A percentile compares a stretch with the other conserved stretches of the same genome.
phyloP scores from a whole-genome alignment of 768 basidiomycete species.

The Podaxis sp. region DNA sequence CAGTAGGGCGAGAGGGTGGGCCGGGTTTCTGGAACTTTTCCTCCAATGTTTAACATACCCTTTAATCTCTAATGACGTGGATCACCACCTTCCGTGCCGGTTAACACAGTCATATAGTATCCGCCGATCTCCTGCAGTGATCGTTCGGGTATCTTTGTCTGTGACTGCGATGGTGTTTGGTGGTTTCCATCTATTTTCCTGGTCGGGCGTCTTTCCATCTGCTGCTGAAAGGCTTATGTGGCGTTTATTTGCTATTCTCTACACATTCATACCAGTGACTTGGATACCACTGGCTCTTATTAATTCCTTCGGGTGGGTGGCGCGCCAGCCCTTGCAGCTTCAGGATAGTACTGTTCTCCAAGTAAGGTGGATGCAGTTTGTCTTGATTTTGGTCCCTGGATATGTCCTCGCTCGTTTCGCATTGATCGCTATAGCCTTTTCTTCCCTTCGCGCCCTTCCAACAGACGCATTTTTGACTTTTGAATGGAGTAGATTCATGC shows the following conservation, averaged over 20 bases:
- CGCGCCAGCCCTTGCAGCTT: background rate
- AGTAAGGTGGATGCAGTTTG: background rate
- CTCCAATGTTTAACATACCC: background rate
- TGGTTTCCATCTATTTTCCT: background rate
- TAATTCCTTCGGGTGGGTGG: background rate
- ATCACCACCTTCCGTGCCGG: background rate
- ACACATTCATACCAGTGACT: background rate
- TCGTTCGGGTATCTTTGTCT: background rate
- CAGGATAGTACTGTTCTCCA: background rate
- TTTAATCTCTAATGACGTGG: background rate
- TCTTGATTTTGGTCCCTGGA: background rate
- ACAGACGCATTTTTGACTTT: background rate
- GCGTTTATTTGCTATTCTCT: background rate
- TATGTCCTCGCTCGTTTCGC: background rate
- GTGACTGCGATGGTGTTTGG: background rate
- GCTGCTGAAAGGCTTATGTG: background rate
- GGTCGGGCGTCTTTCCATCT: background rate
- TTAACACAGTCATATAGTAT: background rate
- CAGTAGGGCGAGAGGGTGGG: no score
- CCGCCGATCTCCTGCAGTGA: background rate
- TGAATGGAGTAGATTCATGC: background rate
- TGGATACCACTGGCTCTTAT: background rate
- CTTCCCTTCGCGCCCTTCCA: background rate
- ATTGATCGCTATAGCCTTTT: background rate
- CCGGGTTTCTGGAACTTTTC: background rate